Evolutionary conservation across 192 early-diverging fungal genomes (phyloP), one percentile per base, ranked within the genome.

Genomic region (Chytriomyces sp.): DNA sequence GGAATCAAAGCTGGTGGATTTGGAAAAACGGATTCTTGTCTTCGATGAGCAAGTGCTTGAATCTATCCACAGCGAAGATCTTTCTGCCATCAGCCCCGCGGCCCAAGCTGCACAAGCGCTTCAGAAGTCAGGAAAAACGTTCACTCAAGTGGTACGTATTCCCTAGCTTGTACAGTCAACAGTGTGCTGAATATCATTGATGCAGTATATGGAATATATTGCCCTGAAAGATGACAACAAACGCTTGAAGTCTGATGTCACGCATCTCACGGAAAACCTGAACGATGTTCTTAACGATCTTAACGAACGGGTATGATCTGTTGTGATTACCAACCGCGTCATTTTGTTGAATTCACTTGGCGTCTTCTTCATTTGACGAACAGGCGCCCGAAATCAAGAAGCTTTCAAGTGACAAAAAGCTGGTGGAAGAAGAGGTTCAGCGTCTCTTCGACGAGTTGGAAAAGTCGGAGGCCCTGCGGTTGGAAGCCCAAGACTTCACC

Each of bases 101-200:
- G 79, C 79, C 6, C 53, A 69, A 71, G 79, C 79, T 13, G 79
- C 69, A 3, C 49, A 20, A 23, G 57, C 48, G 11, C 48, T 80
- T 4, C 79, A 77, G 43, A 80, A 77, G 67, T 76, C 71, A 45
- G 78, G 78, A 44, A 79, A 79, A 50, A 64, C 63, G 49, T 79
- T 79, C 59, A 79, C 78, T 61, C 70, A 79, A 67, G 47, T 79
- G 11, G 78, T 79, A 46, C 73, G 78, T 59, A 46, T 53, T 64
- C 7, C 45, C 5, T 66, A 45, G 2, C 18, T 13, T 64, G 7
- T 74, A 46, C 18, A 64, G 26, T 64, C 8, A 20, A 10, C 16
- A 45, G 46, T 45, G 10, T 45, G 47, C 1, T 50, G 10, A 66
- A 66, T 46, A 13, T 61, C 8, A 7, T 57, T 64, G 53, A 18